Conservation (phyloP, 371 early-diverging fungal genomes). For the Lichtheimia ornata region DNA sequence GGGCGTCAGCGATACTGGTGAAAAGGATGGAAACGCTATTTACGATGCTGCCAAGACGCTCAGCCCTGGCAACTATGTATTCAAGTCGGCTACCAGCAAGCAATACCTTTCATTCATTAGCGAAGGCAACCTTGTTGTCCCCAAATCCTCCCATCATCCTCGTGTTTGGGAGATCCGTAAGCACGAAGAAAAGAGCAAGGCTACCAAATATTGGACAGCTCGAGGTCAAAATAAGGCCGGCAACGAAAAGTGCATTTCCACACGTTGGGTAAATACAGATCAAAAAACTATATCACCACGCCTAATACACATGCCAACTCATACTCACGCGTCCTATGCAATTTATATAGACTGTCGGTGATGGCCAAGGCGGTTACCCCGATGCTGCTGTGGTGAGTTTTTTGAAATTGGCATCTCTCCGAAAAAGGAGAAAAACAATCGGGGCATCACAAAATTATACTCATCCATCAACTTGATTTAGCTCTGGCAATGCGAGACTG, state of each 20-base stretch:
- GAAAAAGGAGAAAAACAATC: too few relatives aligned
- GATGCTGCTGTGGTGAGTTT: slow-evolving; percentile 36
- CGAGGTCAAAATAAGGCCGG: slow-evolving; percentile 24
- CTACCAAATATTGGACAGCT: slow-evolving; percentile 28
- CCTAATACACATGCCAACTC: too few relatives aligned
- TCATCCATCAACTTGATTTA: slow-evolving; percentile 2
- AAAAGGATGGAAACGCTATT: slow-evolving; percentile 28
- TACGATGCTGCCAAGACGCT: slow-evolving; percentile 20
- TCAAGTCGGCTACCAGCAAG: slow-evolving; percentile 17
- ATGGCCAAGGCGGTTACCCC: slow-evolving; percentile 26
- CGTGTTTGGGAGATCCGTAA: slow-evolving; percentile 22
- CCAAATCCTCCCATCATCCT: slow-evolving; percentile 7
- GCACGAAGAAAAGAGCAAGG: slow-evolving; percentile 22
- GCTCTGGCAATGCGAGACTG: slow-evolving; percentile 43
- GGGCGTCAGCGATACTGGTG: slow-evolving; percentile 30
- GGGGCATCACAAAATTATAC: too few relatives aligned
- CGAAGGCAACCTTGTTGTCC: slow-evolving; percentile 19
- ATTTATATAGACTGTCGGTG: slow-evolving; percentile 6
- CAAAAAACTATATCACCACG: background rate
- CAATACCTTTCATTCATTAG: slow-evolving; percentile 21
- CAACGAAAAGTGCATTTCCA: slow-evolving; percentile 33
- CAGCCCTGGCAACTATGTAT: slow-evolving; percentile 20
- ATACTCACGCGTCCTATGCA: too few relatives aligned
- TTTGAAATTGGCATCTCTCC: too few relatives aligned
- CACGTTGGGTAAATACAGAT: slow-evolving; percentile 28